Conservation (phyloP, 208 protist species). For the Phytomonas sp. region DNA sequence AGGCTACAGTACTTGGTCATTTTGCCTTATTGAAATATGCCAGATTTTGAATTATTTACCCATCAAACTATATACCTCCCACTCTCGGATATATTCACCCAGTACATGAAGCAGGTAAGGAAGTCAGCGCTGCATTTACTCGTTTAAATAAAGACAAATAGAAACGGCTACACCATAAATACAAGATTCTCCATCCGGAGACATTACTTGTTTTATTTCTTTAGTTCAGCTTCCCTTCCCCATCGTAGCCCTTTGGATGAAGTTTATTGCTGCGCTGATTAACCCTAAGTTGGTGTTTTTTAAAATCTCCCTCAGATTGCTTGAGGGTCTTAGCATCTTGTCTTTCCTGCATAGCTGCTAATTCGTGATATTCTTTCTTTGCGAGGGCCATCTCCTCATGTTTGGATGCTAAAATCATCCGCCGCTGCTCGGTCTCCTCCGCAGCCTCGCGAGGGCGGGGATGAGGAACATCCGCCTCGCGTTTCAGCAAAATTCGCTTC, state of each 20-base stretch:
- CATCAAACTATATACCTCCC: background rate
- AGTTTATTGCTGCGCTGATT: conserved; percentile 74
- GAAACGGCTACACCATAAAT: background rate
- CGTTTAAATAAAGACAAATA: background rate
- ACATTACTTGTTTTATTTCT: background rate
- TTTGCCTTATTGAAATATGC: background rate
- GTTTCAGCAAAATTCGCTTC: conserved; percentile 33
- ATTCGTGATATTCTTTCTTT: conserved; percentile 56
- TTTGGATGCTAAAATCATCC: conserved; percentile 44
- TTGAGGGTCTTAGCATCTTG: conserved; percentile 28
- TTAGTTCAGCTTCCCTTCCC: conserved; percentile 54
- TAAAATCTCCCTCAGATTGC: conserved; percentile 33
- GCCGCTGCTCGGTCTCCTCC: conserved; percentile 40
- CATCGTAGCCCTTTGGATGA: conserved; percentile 88
- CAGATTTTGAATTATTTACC: background rate
- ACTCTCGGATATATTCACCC: background rate
- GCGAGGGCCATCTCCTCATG: conserved; percentile 47
- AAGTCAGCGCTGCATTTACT: background rate
- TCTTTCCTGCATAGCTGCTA: conserved; percentile 42
- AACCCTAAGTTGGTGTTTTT: conserved; percentile 54
- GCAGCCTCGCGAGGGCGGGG: conserved; percentile 52
- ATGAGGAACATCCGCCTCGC: conserved; percentile 64
- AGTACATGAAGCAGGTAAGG: background rate
- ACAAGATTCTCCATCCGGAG: background rate
- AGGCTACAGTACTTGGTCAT: background rate